Conservation (phyloP, 257 asterid genomes). For the Cynanchum wilfordii region DNA sequence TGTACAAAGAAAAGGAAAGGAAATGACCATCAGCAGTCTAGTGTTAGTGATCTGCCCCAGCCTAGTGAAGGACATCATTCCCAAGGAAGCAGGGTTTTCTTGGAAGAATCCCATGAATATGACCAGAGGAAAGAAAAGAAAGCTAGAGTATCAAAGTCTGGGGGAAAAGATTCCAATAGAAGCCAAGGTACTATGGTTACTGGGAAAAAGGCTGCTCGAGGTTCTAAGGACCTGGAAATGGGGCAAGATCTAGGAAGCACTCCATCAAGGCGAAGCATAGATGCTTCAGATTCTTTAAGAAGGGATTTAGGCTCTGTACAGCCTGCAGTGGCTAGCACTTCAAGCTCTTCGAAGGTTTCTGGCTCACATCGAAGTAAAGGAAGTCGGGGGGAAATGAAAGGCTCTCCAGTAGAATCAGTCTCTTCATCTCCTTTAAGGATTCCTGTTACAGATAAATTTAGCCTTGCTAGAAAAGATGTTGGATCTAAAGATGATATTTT, state of each 20-base stretch:
- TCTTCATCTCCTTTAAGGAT: conserved; percentile 87
- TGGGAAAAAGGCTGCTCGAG: conserved; percentile 37
- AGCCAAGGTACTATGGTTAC: conserved; percentile 36
- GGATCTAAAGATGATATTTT: conserved; percentile 34
- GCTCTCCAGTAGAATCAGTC: conserved; percentile 94
- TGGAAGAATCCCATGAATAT: conserved; percentile 43
- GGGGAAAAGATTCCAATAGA: conserved; percentile 49
- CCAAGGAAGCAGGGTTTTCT: conserved; percentile 34
- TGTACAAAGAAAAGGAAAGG: conserved; percentile 54
- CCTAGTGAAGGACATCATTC: conserved; percentile 31
- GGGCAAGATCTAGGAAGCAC: conserved; percentile 34
- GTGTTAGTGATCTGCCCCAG: conserved; percentile 24
- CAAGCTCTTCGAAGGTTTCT: conserved; percentile 96
- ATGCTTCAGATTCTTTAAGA: conserved; percentile 47
- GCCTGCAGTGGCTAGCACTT: conserved; percentile 77
- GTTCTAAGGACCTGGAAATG: conserved; percentile 34
- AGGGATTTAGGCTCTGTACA: conserved; percentile 52
- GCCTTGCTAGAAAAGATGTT: conserved; percentile 37
- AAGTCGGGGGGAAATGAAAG: conserved; percentile 63
- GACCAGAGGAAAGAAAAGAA: conserved; percentile 66
- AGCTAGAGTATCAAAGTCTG: conserved; percentile 62
- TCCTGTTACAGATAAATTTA: conserved; percentile 37
- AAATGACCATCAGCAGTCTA: conserved; percentile 33
- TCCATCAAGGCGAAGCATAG: conserved; percentile 27
- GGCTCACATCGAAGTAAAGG: conserved; percentile 70